Conservation (phyloP, 2,329 filamentous ascomycete species). For the Ceratocystis cacaofunesta region DNA sequence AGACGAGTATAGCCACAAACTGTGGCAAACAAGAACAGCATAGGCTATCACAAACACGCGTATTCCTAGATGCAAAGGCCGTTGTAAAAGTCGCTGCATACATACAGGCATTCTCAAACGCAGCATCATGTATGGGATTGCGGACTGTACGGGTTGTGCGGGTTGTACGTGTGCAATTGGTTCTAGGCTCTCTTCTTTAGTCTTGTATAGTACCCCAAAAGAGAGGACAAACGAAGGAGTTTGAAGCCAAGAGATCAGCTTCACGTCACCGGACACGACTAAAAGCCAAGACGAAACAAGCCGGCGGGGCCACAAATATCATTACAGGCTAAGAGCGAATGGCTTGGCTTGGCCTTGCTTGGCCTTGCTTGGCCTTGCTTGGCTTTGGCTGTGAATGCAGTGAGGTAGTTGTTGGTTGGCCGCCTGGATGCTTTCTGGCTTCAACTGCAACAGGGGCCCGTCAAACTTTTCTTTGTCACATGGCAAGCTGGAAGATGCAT, state of each 20-base stretch:
- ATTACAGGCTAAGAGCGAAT: background rate
- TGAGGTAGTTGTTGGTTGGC: too few relatives aligned
- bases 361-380: background rate
- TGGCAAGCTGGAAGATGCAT: constrained; percentile 3
- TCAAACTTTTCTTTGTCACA: constrained; percentile 4
- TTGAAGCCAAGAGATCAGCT: background rate
- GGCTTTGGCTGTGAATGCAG: background rate
- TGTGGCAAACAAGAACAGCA: too few relatives aligned
- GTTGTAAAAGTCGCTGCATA: too few relatives aligned
- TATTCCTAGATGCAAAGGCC: too few relatives aligned
- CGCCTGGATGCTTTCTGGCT: background rate
- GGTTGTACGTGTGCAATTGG: too few relatives aligned
- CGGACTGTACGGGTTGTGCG: too few relatives aligned
- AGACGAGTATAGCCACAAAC: too few relatives aligned
- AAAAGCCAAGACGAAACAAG: background rate
- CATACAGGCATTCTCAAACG: too few relatives aligned
- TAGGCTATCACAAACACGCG: too few relatives aligned
- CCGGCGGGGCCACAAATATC: background rate
- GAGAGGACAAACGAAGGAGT: background rate
- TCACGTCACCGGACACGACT: background rate
- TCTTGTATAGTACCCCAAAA: background rate
- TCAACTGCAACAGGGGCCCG: background rate
- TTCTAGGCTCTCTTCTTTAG: too few relatives aligned
- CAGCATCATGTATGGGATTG: too few relatives aligned
- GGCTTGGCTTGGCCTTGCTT: background rate